phyloP scores from a whole-genome alignment of 1,284 basidiomycete genomes.

The Phaffia rhodozyma region DNA sequence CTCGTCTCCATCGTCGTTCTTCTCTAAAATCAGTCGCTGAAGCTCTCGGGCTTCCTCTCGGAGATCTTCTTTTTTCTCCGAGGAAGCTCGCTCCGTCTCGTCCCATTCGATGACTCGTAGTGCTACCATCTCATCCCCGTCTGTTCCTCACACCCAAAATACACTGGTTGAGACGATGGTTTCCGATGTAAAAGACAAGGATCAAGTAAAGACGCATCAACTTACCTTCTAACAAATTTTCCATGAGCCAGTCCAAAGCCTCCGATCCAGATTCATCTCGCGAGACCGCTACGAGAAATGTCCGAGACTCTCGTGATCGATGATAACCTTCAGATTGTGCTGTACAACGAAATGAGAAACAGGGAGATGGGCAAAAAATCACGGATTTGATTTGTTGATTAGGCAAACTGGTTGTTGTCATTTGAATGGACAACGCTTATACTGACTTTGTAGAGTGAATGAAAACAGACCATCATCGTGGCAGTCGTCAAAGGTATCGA shows the following conservation, averaged over 20 bases:
- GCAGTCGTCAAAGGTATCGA: slow-evolving; percentile 17
- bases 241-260: slow-evolving; percentile 80
- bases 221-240: slow-evolving; percentile 55
- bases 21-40: slow-evolving; percentile 66
- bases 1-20: slow-evolving; percentile 65
- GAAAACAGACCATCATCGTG: slow-evolving; percentile 16
- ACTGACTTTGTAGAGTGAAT: slow-evolving; percentile 16
- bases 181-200: no score
- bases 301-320: slow-evolving; percentile 66
- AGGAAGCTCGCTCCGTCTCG: slow-evolving; percentile 47
- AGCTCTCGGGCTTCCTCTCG: slow-evolving; percentile 78
- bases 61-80: slow-evolving; percentile 55
- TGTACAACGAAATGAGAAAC: neutral
- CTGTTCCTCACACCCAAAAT: slow-evolving; percentile 26
- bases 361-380: neutral
- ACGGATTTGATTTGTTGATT: no score
- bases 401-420: no score
- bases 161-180: no score
- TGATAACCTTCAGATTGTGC: slow-evolving; percentile 56
- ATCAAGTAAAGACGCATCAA: no score
- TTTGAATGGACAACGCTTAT: no score
- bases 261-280: slow-evolving; percentile 74
- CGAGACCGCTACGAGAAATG: slow-evolving; percentile 81
- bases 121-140: slow-evolving; percentile 88
- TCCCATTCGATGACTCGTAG: slow-evolving; percentile 65